A percentile compares a stretch with the other conserved stretches of the same genome.
phyloP scores from a whole-genome alignment of 208 protist species.

The Acanthamoeba divionensis region DNA sequence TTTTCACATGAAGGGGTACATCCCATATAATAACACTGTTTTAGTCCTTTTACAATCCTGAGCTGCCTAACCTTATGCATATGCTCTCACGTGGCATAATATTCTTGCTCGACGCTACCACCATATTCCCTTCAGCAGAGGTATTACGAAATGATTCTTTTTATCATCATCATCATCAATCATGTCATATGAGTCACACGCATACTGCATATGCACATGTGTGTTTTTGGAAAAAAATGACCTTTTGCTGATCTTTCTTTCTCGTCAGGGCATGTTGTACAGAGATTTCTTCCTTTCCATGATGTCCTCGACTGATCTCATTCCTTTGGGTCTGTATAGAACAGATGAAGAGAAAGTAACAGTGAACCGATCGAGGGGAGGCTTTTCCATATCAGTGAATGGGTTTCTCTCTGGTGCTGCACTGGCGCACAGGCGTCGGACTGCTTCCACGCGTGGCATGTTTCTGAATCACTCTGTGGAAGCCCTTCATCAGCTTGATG shows the following conservation, averaged over 20 bases:
- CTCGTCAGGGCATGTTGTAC: constrained; percentile 17
- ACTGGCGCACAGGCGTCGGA: not conserved
- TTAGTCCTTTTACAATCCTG: not conserved
- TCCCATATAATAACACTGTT: too few relatives aligned
- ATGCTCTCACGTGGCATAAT: not conserved
- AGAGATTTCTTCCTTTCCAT: not conserved
- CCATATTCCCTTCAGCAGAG: not conserved
- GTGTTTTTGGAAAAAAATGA: too few relatives aligned
- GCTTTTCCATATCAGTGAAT: not conserved
- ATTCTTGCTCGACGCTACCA: constrained; percentile 1
- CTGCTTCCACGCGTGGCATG: not conserved
- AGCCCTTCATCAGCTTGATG: not conserved
- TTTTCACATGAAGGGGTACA: too few relatives aligned
- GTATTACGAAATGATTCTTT: not conserved
- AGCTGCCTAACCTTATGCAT: not conserved
- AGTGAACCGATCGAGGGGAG: not conserved
- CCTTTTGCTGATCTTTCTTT: not conserved
- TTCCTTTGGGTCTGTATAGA: not conserved
- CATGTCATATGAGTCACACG: not conserved
- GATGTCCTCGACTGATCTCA: not conserved
- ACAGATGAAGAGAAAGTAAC: not conserved
- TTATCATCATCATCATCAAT: not conserved
- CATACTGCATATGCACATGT: not conserved
- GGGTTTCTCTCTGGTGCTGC: not conserved
- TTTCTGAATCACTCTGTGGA: not conserved